Evolutionary conservation across 257 asterid genomes (phyloP).

Genomic region (Solanum pinnatisectum): DNA sequence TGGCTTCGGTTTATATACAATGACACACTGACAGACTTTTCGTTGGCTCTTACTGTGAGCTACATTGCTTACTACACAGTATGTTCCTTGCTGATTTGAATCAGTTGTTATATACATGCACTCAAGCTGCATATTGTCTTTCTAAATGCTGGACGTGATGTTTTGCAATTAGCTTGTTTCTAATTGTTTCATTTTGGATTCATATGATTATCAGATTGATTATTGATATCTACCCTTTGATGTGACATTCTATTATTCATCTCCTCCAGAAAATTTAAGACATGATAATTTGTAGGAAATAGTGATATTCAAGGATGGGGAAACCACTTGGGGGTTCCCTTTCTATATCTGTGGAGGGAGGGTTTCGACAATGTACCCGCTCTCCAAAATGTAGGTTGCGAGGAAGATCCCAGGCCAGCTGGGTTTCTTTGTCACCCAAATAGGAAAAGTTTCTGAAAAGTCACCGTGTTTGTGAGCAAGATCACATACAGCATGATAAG

Average conservation of each 20-base stretch:
- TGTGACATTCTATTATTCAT: not conserved
- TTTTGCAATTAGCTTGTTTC: not conserved
- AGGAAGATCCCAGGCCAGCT: not conserved
- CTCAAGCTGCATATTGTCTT: not conserved
- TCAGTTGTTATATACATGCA: not conserved
- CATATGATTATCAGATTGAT: not conserved
- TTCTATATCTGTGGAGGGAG: not conserved
- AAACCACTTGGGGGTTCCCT: not conserved
- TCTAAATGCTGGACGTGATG: not conserved
- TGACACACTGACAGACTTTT: constrained; percentile 1
- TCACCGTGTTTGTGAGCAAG: not conserved
- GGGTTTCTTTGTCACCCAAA: not conserved
- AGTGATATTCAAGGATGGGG: not conserved
- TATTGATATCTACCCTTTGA: not conserved
- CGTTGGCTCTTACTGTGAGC: constrained; percentile 2
- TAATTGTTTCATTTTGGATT: not conserved
- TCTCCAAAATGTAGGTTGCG: not conserved
- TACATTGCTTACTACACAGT: constrained; percentile 9
- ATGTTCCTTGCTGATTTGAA: not conserved
- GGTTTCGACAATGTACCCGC: not conserved
- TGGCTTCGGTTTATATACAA: constrained; percentile 10
- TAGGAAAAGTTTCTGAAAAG: not conserved
- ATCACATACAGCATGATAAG: not conserved
- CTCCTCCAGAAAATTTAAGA: not conserved
- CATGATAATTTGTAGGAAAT: not conserved